Conservation (phyloP, 2,329 filamentous ascomycete genomes). For the Corniculantispora saksenae region DNA sequence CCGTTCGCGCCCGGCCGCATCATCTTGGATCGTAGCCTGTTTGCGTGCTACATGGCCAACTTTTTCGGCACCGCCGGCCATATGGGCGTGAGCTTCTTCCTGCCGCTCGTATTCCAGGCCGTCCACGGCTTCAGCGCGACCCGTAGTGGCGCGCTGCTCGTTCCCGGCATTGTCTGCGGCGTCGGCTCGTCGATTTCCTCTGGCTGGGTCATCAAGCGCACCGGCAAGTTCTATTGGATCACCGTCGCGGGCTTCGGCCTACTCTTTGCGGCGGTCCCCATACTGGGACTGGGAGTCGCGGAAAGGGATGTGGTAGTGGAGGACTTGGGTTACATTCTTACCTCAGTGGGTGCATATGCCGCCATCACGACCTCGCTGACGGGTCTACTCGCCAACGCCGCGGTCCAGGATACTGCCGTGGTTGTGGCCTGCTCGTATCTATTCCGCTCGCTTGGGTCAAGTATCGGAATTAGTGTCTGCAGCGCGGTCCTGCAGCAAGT, state of each 20-base stretch:
- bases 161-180: conserved; percentile 64
- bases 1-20: conserved; percentile 76
- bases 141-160: conserved; percentile 62
- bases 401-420: conserved; percentile 68
- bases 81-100: conserved; percentile 64
- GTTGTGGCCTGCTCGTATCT: conserved; percentile 79
- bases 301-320: conserved; percentile 51
- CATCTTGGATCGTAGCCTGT: conserved; percentile 66
- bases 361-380: conserved; percentile 70
- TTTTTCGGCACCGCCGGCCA: conserved; percentile 68
- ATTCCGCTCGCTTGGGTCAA: conserved; percentile 78
- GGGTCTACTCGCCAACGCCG: conserved; percentile 69
- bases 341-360: conserved; percentile 42
- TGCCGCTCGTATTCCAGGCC: conserved; percentile 79
- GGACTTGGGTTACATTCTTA: conserved; percentile 56
- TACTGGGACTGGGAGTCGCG: conserved; percentile 54
- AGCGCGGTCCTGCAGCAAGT: conserved; percentile 72
- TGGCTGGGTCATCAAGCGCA: conserved; percentile 68
- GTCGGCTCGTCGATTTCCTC: conserved; percentile 65
- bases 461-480: conserved; percentile 70
- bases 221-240: conserved; percentile 71
- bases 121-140: conserved; percentile 65
- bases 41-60: conserved; percentile 70
- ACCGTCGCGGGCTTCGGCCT: conserved; percentile 59
- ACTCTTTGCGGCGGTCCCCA: conserved; percentile 53